A percentile compares a stretch with the other conserved stretches of the same genome.
Conservation (phyloP, 495 filamentous ascomycete species). For the Sporormia fimetaria region DNA sequence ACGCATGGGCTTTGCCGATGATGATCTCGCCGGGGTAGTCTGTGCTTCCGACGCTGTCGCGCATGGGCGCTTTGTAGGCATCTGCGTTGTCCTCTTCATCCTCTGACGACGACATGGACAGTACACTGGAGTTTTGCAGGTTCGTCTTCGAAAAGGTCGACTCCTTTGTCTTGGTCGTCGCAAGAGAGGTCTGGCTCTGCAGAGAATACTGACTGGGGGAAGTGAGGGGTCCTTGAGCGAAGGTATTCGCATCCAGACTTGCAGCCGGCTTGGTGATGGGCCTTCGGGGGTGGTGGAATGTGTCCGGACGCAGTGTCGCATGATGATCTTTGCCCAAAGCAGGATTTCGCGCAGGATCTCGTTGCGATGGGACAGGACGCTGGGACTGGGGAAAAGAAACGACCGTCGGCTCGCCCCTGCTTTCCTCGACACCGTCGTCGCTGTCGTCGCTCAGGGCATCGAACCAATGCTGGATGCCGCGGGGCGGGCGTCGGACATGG, state of each 20-base stretch:
- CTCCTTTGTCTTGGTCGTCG: conserved; percentile 21
- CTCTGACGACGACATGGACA: conserved; percentile 48
- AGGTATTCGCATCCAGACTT: not conserved
- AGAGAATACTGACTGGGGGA: conserved; percentile 20
- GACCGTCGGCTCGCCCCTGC: not conserved
- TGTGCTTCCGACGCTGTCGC: conserved; percentile 11
- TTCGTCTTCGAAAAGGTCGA: conserved; percentile 39
- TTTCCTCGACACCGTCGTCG: conserved; percentile 28
- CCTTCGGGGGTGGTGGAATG: conserved; percentile 1
- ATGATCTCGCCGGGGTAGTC: conserved; percentile 19
- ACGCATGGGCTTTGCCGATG: conserved; percentile 24
- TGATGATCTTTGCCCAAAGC: conserved; percentile 8
- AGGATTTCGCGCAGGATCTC: conserved; percentile 9
- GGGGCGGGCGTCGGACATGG: conserved; percentile 32
- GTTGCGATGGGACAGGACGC: not conserved
- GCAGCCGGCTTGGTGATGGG: conserved; percentile 1
- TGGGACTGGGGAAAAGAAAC: conserved; percentile 4
- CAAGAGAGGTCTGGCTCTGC: conserved; percentile 14
- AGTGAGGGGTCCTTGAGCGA: conserved; percentile 5
- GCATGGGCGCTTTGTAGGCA: not conserved
- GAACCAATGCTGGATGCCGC: conserved; percentile 37
- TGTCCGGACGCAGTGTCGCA: not conserved
- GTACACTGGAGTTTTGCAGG: conserved; percentile 42
- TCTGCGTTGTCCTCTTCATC: conserved; percentile 36
- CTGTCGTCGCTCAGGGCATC: conserved; percentile 32